Conservation (phyloP, 192 early-diverging fungal genomes). For the Mortierella claussenii region DNA sequence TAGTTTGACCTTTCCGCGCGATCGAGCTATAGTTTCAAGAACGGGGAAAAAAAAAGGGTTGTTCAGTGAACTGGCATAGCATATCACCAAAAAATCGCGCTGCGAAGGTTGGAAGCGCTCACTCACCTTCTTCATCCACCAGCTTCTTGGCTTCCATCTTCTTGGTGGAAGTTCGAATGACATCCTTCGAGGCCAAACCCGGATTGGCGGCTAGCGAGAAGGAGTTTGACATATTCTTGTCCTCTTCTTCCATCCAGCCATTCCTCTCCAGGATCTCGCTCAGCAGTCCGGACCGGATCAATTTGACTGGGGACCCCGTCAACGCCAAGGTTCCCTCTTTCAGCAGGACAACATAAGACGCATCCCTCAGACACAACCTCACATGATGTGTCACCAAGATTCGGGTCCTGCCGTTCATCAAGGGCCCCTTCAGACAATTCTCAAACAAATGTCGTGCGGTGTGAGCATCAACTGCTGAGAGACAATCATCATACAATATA, state of each 20-base stretch:
- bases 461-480: slow-evolving; percentile 89
- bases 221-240: too few species aligned
- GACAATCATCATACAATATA: slow-evolving; percentile 86
- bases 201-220: slow-evolving; percentile 26
- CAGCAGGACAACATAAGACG: slow-evolving; percentile 66
- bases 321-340: slow-evolving; percentile 53
- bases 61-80: too few species aligned
- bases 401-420: slow-evolving; percentile 81
- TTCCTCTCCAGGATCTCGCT: slow-evolving; percentile 53
- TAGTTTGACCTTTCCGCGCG: slow-evolving; percentile 81
- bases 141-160: slow-evolving; percentile 44
- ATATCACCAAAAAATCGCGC: too few species aligned
- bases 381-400: slow-evolving; percentile 92
- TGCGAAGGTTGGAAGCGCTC: too few species aligned
- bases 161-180: too few species aligned
- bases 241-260: slow-evolving; percentile 54
- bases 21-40: slow-evolving; percentile 49
- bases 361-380: slow-evolving; percentile 64
- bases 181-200: slow-evolving; percentile 27
- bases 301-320: slow-evolving; percentile 49
- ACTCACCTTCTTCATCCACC: slow-evolving; percentile 61
- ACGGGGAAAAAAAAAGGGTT: background rate
- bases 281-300: slow-evolving; percentile 46
- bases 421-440: slow-evolving; percentile 75
- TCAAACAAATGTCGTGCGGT: slow-evolving; percentile 82